A percentile compares a stretch with the other conserved stretches of the same genome.
These are phyloP conservation scores for Amaranthus hypochondriacus DNA, from an alignment of 148 eudicot genomes.

Conservation along the genomic window DNA sequence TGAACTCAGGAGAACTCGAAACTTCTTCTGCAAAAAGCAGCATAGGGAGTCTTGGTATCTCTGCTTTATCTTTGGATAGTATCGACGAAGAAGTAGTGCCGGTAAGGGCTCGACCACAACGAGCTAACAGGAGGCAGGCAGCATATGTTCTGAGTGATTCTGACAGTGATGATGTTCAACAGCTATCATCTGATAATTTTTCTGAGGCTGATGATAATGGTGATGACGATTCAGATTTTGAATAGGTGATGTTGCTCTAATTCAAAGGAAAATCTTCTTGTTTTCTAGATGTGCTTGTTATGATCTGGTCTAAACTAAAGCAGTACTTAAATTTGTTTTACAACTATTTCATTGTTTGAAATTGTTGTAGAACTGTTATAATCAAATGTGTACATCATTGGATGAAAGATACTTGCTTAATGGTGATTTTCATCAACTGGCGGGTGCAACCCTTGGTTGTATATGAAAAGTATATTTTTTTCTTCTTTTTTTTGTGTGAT, in stretches of 20 bases:
- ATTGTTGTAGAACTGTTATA: too few species aligned
- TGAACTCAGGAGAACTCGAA: conserved; percentile 30
- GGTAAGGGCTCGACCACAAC: conserved; percentile 47
- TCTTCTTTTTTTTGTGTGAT: too few species aligned
- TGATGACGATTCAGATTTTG: conserved; percentile 27
- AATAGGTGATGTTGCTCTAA: background rate
- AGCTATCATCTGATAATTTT: conserved; percentile 13
- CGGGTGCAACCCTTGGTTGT: too few species aligned
- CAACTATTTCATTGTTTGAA: background rate
- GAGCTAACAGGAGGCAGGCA: conserved; percentile 35
- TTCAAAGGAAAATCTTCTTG: conserved; percentile 1
- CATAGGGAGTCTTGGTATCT: background rate
- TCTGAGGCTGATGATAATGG: conserved; percentile 41
- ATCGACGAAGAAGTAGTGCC: conserved; percentile 31
- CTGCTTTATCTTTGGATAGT: conserved; percentile 24
- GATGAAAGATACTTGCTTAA: too few species aligned
- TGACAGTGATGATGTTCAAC: conserved; percentile 39
- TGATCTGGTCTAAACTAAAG: background rate
- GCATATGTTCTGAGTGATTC: conserved; percentile 57
- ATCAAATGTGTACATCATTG: too few species aligned
- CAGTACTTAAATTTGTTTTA: background rate
- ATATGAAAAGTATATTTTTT: too few species aligned
- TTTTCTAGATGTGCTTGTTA: background rate
- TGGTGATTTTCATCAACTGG: too few species aligned
- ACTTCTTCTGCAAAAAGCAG: conserved; percentile 12